These are phyloP conservation scores for Zygnema cylindricum DNA, from an alignment of 139 green algal genomes.

Conservation along the genomic window DNA sequence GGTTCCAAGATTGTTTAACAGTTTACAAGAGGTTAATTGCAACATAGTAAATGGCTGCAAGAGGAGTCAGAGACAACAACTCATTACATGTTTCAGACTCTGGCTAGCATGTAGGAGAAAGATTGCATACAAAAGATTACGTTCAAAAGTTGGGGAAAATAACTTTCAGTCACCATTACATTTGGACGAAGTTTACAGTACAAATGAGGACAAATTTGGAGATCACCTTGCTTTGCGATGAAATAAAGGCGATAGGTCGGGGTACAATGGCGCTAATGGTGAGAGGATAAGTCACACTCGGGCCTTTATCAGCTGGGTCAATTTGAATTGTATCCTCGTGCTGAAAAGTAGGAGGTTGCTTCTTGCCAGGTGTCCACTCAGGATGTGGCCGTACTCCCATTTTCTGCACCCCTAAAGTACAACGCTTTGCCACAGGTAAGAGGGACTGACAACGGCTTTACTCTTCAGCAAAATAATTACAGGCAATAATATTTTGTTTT, in stretches of 20 bases:
- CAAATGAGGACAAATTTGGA: neutral
- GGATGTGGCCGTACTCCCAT: slow-evolving; percentile 30
- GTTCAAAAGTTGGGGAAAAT: too few species aligned
- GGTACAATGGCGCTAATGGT: slow-evolving; percentile 84
- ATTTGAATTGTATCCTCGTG: neutral
- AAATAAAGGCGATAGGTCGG: slow-evolving; percentile 86
- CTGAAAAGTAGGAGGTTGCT: neutral
- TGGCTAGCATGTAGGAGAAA: too few species aligned
- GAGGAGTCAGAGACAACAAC: too few species aligned
- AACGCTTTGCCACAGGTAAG: neutral
- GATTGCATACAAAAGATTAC: too few species aligned
- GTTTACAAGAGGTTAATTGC: too few species aligned
- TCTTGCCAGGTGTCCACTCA: slow-evolving; percentile 32
- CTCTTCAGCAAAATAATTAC: too few species aligned
- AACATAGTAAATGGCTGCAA: too few species aligned
- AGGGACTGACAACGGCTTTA: too few species aligned
- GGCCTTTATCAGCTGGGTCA: neutral
- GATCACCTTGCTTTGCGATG: slow-evolving; percentile 61
- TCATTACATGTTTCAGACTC: too few species aligned
- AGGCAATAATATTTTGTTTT: too few species aligned
- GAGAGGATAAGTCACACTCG: slow-evolving; percentile 72
- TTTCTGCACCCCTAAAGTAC: neutral
- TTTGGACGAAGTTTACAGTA: neutral
- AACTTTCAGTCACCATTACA: too few species aligned
- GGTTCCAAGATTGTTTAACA: too few species aligned